phyloP scores from a whole-genome alignment of 768 basidiomycete species.

The Basidioascus undulatus region DNA sequence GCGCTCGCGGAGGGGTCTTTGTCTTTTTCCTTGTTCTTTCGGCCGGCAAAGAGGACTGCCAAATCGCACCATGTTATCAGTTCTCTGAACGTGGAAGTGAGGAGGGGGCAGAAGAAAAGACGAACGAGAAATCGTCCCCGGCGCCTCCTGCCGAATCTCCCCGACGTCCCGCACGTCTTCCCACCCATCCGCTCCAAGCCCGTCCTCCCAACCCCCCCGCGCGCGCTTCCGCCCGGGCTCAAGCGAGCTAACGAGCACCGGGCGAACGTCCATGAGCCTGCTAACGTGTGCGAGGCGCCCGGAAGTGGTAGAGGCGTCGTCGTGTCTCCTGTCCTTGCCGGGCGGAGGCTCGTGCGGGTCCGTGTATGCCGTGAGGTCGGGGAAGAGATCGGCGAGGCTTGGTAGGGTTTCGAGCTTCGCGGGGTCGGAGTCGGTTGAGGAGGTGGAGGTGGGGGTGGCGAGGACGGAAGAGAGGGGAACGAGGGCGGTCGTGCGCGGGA shows the following conservation, averaged over 20 bases:
- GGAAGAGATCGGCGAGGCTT: slow-evolving; percentile 45
- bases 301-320: slow-evolving; percentile 39
- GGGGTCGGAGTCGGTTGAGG: not conserved
- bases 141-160: too few relatives aligned
- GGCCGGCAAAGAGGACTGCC: too few relatives aligned
- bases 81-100: too few relatives aligned
- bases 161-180: too few relatives aligned
- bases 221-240: slow-evolving; percentile 53
- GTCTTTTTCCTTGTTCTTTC: too few relatives aligned
- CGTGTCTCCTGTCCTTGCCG: slow-evolving; percentile 30
- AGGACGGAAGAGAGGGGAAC: slow-evolving; percentile 1
- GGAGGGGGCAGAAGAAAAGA: too few relatives aligned
- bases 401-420: slow-evolving; percentile 1
- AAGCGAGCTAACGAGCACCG: slow-evolving; percentile 60
- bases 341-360: slow-evolving; percentile 7
- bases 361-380: slow-evolving; percentile 37
- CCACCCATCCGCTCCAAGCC: slow-evolving; percentile 8
- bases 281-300: slow-evolving; percentile 52
- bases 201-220: slow-evolving; percentile 32
- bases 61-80: too few relatives aligned
- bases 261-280: slow-evolving; percentile 54
- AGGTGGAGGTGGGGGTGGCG: slow-evolving; percentile 1
- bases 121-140: too few relatives aligned
- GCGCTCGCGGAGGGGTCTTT: too few relatives aligned
- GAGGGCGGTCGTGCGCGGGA: slow-evolving; percentile 3